phyloP scores from a whole-genome alignment of 805 yeast species.

The Myxozyma geophila region DNA sequence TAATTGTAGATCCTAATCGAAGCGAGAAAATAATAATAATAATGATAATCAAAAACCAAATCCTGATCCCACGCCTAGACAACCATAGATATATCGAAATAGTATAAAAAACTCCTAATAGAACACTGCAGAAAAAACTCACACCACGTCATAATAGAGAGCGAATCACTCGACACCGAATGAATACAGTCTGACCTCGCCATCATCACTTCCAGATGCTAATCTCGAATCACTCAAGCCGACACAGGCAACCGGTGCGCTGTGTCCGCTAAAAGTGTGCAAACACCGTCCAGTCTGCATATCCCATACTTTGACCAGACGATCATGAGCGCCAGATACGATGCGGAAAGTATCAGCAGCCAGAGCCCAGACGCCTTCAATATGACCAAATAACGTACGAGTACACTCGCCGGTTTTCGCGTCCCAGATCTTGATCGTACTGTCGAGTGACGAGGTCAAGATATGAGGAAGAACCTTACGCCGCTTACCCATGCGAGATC shows the following conservation, averaged over 20 bases:
- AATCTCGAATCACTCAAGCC: conserved; percentile 87
- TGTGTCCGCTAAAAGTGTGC: conserved; percentile 84
- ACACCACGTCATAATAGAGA: not conserved
- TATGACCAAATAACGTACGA: conserved; percentile 95
- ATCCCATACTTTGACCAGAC: conserved; percentile 91
- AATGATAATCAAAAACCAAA: not conserved
- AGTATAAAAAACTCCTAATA: not conserved
- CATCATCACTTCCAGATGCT: conserved; percentile 89
- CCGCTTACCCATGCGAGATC: conserved; percentile 13
- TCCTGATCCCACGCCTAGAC: not conserved
- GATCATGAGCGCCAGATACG: conserved; percentile 93
- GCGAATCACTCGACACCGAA: conserved; percentile 55
- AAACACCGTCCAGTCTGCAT: conserved; percentile 90
- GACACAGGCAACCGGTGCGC: conserved; percentile 62
- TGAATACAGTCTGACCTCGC: conserved; percentile 80
- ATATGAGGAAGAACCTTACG: conserved; percentile 27
- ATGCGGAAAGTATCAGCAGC: conserved; percentile 95
- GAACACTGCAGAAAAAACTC: not conserved
- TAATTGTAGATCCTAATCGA: not conserved
- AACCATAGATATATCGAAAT: not conserved
- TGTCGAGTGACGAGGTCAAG: conserved; percentile 86
- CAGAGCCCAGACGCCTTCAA: conserved; percentile 97
- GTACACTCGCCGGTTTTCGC: conserved; percentile 83
- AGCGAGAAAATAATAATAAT: not conserved
- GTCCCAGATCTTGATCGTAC: conserved; percentile 96